Evolutionary conservation across 306 rosid genomes (phyloP).

Genomic region (Prunus davidiana): DNA sequence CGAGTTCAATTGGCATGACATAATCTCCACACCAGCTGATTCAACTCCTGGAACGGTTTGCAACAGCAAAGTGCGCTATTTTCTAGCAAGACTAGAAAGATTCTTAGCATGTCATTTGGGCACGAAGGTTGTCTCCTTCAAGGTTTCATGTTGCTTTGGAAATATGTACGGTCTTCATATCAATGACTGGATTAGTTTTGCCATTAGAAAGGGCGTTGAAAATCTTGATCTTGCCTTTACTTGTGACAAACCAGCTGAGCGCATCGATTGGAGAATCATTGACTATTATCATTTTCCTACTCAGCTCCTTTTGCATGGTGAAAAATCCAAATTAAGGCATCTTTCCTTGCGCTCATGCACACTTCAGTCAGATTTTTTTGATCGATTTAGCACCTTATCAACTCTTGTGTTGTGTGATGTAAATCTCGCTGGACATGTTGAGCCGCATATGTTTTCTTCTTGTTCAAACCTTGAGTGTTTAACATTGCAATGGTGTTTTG

Average conservation of each 20-base stretch:
- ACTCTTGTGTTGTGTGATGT: constrained; percentile 4
- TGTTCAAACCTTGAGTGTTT: constrained; percentile 7
- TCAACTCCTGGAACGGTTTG: not conserved
- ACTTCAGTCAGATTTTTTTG: not conserved
- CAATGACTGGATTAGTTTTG: constrained; percentile 7
- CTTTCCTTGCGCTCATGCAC: not conserved
- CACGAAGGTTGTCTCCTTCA: not conserved
- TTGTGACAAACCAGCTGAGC: not conserved
- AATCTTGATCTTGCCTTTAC: constrained; percentile 4
- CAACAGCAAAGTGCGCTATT: not conserved
- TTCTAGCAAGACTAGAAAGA: not conserved
- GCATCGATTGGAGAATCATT: not conserved
- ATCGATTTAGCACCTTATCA: constrained; percentile 7
- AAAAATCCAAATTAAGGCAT: not conserved
- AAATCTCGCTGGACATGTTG: not conserved
- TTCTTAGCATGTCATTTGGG: not conserved
- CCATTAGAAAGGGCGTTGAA: not conserved
- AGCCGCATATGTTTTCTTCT: not conserved
- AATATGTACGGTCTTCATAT: not conserved
- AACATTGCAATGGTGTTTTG: constrained; percentile 15
- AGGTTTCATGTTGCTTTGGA: constrained; percentile 11
- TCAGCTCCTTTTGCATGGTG: not conserved
- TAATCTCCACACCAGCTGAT: not conserved
- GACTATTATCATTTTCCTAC: not conserved
- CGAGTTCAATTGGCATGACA: constrained; percentile 8